Percentiles rank a stretch among this genome's conserved stretches.
Conservation (phyloP, 768 basidiomycete species). For the Xerocomus spinulosus region DNA sequence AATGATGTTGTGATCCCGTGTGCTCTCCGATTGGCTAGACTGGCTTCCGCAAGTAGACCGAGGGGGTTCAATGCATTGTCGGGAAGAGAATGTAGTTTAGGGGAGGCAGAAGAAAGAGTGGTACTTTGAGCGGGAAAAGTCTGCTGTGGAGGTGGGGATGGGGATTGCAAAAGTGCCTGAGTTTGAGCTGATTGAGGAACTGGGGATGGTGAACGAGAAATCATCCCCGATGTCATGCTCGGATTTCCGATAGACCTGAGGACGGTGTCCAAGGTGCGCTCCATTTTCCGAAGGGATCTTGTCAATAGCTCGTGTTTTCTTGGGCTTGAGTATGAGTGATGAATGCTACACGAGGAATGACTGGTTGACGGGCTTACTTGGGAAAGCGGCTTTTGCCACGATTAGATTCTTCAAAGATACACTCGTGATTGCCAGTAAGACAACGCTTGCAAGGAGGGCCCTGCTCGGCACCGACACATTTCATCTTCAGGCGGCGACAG, state of each 20-base stretch:
- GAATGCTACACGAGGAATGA: constrained; percentile 21
- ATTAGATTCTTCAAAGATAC: constrained; percentile 95
- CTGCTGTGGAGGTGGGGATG: constrained; percentile 46
- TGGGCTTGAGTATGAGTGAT: constrained; percentile 31
- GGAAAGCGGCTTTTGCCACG: constrained; percentile 87
- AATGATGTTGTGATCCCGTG: constrained; percentile 43
- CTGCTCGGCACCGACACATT: constrained; percentile 85
- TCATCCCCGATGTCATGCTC: constrained; percentile 68
- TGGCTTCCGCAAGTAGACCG: constrained; percentile 88
- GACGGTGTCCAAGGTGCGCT: constrained; percentile 88
- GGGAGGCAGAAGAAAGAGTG: constrained; percentile 48
- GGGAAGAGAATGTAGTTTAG: constrained; percentile 85
- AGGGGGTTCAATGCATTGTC: constrained; percentile 92
- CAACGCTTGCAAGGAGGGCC: constrained; percentile 93
- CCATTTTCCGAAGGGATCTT: constrained; percentile 84
- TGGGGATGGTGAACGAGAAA: constrained; percentile 79
- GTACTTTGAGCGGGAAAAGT: constrained; percentile 21
- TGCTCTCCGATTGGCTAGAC: constrained; percentile 66
- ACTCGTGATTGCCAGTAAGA: constrained; percentile 73
- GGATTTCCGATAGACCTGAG: constrained; percentile 86
- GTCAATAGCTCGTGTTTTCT: constrained; percentile 85
- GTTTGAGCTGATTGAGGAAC: constrained; percentile 44
- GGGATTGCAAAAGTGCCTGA: constrained; percentile 53
- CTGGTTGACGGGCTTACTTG: constrained; percentile 47
- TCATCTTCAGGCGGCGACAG: constrained; percentile 90